A percentile compares a stretch with the other conserved stretches of the same genome.
phyloP scores from a whole-genome alignment of 805 yeast species.

The Groenewaldozyma tartarivorans region DNA sequence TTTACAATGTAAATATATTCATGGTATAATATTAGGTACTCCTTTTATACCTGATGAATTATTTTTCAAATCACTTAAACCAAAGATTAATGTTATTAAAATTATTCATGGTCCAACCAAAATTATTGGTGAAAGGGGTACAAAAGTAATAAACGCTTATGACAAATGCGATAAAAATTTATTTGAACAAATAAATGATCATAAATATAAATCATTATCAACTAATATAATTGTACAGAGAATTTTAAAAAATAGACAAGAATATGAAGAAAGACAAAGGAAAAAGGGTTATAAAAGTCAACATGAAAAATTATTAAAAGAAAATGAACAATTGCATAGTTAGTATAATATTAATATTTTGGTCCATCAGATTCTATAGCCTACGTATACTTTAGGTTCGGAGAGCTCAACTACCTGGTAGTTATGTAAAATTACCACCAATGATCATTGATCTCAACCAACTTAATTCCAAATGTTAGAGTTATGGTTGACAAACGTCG shows the following conservation, averaged over 20 bases:
- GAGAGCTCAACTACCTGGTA: no score
- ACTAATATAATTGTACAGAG: constrained; percentile 66
- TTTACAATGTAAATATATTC: constrained; percentile 77
- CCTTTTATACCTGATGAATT: constrained; percentile 41
- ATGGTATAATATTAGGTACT: constrained; percentile 65
- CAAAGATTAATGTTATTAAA: constrained; percentile 22
- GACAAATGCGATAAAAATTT: constrained; percentile 28
- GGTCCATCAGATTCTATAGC: no score
- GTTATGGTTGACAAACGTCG: no score
- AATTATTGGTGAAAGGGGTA: constrained; percentile 27
- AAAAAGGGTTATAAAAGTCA: constrained; percentile 77
- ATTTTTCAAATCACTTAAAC: constrained; percentile 27
- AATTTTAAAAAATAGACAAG: constrained; percentile 55
- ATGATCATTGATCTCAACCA: no score
- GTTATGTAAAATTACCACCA: no score
- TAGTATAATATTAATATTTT: no score
- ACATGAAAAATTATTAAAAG: constrained; percentile 31
- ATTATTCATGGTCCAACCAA: constrained; percentile 55
- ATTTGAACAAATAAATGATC: constrained; percentile 38
- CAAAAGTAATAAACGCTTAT: constrained; percentile 31
- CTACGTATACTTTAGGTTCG: no score
- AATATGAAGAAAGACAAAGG: constrained; percentile 78
- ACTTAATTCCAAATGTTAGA: no score
- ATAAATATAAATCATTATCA: constrained; percentile 55
- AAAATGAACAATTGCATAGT: background rate